Evolutionary conservation across 140 eudicot species (phyloP), one percentile per base, ranked within the genome.

Genomic region (Cichorium intybus): DNA sequence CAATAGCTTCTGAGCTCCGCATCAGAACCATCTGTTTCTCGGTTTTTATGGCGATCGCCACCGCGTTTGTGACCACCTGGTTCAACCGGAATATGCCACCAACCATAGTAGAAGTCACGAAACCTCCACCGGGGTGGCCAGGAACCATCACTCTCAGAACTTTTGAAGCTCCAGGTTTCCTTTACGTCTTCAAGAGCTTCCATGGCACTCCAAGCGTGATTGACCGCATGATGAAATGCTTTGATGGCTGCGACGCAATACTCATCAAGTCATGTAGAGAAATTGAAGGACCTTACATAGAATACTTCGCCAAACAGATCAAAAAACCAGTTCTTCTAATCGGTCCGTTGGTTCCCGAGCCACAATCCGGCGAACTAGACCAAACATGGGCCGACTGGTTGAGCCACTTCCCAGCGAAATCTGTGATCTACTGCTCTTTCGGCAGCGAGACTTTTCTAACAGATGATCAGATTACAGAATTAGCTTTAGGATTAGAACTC

Each of bases 401-500:
- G 18, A 61, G 7, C 37, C 54, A 54, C 3, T 82, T 73, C 41
- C 68, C 59, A 4, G 18, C 83, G 2, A 77, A 68, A 22, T 76
- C 89, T 0, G 79, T 86, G 10, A 75, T 86, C 6, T 82, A 24
- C 53, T 82, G 77, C 57, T 79, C 86, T 27, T 82, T 82, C 18
- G 87, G 95, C 0, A 86, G 84, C 31, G 89, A 82, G 24, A 66
- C 69, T 7, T 82, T 74, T 66, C 50, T 86, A 17, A 71, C 34
- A n/a, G 71, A 82, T 7, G 77, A 73, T 28, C 87, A 82, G 37
- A 77, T 86, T 1, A 47, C 26, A 43, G 82, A 86, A 47, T 28
- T 86, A 18, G 71, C 75, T 7, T 34, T 82, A 29, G 95, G 95
- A 17, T 33, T 82, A 21, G 85, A 82, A 29, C 73, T 79, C 46